These are phyloP conservation scores for Nidula niveotomentosa DNA, from an alignment of 1,284 basidiomycete genomes.

Conservation along the genomic window DNA sequence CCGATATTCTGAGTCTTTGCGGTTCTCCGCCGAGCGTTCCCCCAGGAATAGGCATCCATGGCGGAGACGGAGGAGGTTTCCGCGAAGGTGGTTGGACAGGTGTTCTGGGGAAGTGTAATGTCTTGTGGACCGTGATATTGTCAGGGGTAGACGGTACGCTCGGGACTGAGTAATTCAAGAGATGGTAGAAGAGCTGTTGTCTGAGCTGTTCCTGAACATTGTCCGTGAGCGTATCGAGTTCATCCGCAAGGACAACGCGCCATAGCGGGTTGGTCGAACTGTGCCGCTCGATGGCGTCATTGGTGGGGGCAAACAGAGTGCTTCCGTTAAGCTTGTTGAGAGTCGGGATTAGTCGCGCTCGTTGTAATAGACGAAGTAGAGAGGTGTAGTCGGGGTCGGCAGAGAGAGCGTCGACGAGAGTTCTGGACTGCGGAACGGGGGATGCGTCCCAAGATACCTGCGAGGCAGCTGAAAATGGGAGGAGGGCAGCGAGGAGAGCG, in stretches of 20 bases:
- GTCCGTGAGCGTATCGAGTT: conserved; percentile 47
- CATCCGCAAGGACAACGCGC: conserved; percentile 41
- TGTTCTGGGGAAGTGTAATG: conserved; percentile 71
- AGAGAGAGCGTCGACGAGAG: conserved; percentile 79
- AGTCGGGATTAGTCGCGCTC: conserved; percentile 87
- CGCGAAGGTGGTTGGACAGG: conserved; percentile 53
- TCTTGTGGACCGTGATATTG: conserved; percentile 47
- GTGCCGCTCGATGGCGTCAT: conserved; percentile 78
- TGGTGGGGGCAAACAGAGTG: conserved; percentile 95
- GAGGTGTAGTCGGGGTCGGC: conserved; percentile 79
- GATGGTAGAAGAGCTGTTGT: conserved; percentile 93
- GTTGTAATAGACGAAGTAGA: conserved; percentile 81
- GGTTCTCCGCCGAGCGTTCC: conserved; percentile 83
- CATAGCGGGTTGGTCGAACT: conserved; percentile 43
- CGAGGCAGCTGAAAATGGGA: conserved; percentile 17
- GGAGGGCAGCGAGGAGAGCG: conserved; percentile 17
- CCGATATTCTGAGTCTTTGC: conserved; percentile 74
- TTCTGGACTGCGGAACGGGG: conserved; percentile 38
- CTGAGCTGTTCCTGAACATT: conserved; percentile 86
- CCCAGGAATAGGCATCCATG: conserved; percentile 82
- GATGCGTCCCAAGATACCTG: conserved; percentile 22
- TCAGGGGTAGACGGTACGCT: conserved; percentile 39
- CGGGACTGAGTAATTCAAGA: conserved; percentile 83
- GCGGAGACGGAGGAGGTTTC: conserved; percentile 73
- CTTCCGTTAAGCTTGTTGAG: conserved; percentile 82